Evolutionary conservation across 257 asterid species (phyloP), one percentile per base, ranked within the genome.

Genomic region (Nemophila menziesii): DNA sequence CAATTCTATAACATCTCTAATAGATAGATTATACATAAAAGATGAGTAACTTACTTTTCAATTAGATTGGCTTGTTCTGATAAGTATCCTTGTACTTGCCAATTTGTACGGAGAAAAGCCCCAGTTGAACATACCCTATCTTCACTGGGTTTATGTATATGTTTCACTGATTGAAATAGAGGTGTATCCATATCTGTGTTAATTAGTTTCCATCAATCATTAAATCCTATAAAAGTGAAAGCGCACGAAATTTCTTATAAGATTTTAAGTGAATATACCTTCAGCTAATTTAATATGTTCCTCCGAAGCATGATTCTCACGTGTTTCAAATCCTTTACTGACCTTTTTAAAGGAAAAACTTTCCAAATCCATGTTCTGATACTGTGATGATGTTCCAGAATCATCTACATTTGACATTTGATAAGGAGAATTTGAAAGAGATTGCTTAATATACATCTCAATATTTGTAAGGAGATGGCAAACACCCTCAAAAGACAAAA

Each of bases 61-160:
- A 89, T 68, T 49, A 53, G 70, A 57, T 73, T 68, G 41, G 93
- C 92, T 63, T 81, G 85, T 72, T 78, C 92, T 43, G 82, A 65
- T 44, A 89, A 75, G 72, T 70, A 84, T 38, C 93, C 98, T 66
- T 89, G 98, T 47, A 84, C 72, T 73, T 89, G 98, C 94, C 94
- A 84, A 64, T 74, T 85, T 55, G 98, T 73, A 53, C 79, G 87
- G 36, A 89, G 73, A 74, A 81, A 76, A 57, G 54, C 68, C 27
- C 86, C 85, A 50, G 61, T 58, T 46, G 61, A 48, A 56, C 46
- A 36, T 20, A 73, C 16, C 44, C 44, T 47, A 44, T 41, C 66
- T 60, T 69, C 85, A 48, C 60, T 49, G 60, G 62, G 55, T 20
- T 55, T 51, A 55, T 52, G 73, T 46, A 45, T 26, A 42, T 54